Evolutionary conservation across 495 filamentous ascomycete genomes (phyloP).

Genomic region (Immersiella caudata): DNA sequence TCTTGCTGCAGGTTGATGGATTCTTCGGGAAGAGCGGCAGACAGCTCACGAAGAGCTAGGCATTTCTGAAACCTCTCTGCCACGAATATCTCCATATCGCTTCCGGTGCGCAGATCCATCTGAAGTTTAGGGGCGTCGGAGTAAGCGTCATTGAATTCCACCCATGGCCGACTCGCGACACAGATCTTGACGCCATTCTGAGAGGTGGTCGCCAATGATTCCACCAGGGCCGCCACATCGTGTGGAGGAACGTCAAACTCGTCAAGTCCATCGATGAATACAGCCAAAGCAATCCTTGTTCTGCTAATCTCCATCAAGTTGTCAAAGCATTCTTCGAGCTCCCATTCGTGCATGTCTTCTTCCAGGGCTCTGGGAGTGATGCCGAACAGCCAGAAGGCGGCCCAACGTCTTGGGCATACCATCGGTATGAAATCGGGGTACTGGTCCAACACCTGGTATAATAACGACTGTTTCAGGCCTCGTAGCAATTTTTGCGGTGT

Average conservation of each 20-base stretch:
- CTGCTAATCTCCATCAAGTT: not conserved
- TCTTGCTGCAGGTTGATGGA: slow-evolving; percentile 6
- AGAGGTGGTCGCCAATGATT: not conserved
- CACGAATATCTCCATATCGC: slow-evolving; percentile 21
- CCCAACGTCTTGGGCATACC: slow-evolving; percentile 20
- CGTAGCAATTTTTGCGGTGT: slow-evolving; percentile 18
- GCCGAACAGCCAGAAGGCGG: not conserved
- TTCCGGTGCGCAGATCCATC: slow-evolving; percentile 18
- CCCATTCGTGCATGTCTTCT: not conserved
- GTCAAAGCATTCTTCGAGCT: slow-evolving; percentile 20
- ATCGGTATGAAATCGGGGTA: slow-evolving; percentile 3
- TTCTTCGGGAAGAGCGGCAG: not conserved
- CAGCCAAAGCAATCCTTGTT: not conserved
- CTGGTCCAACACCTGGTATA: slow-evolving; percentile 10
- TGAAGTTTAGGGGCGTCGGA: slow-evolving; percentile 7
- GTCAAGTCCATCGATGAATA: slow-evolving; percentile 26
- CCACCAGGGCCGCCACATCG: slow-evolving; percentile 5
- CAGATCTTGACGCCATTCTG: slow-evolving; percentile 20
- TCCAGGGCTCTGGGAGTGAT: not conserved
- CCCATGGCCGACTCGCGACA: slow-evolving; percentile 25
- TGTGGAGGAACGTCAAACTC: slow-evolving; percentile 19
- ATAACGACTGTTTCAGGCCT: slow-evolving; percentile 14
- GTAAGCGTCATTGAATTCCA: slow-evolving; percentile 27
- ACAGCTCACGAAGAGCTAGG: slow-evolving; percentile 10
- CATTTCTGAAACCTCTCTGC: not conserved